Percentiles rank a stretch among this genome's conserved stretches.
Evolutionary conservation across 2,329 filamentous ascomycete genomes (phyloP).

Genomic region (Eutypella sp.): DNA sequence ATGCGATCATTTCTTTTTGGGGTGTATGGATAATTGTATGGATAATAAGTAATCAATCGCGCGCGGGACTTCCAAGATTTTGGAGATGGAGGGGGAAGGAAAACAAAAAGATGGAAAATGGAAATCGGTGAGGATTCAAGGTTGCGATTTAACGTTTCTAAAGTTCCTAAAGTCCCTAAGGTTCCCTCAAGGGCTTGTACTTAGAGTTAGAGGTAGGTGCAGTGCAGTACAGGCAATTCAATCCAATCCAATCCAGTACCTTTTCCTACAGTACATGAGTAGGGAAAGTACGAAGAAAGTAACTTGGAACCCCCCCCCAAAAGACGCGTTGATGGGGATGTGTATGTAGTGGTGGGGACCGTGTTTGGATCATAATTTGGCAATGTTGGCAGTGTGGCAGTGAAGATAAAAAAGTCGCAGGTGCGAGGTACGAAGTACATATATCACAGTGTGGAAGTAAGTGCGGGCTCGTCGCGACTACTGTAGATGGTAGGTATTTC

Average conservation of each 20-base stretch:
- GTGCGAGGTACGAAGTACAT: too few relatives aligned
- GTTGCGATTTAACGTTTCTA: too few relatives aligned
- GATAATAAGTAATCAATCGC: conserved; percentile 3
- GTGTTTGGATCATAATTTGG: conserved; percentile 13
- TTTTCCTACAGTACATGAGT: too few relatives aligned
- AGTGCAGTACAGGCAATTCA: conserved; percentile 7
- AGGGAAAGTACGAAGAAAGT: too few relatives aligned
- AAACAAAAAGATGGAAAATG: too few relatives aligned
- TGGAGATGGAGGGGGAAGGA: not conserved
- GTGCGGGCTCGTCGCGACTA: not conserved
- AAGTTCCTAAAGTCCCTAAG: too few relatives aligned
- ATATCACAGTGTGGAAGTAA: not conserved
- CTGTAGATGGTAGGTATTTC: not conserved
- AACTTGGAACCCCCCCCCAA: not conserved
- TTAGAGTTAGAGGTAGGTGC: too few relatives aligned
- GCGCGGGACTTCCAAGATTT: conserved; percentile 4
- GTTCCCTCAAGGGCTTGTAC: too few relatives aligned
- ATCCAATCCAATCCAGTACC: conserved; percentile 6
- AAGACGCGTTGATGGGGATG: not conserved
- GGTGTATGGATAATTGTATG: conserved; percentile 1
- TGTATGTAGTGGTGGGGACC: conserved; percentile 10
- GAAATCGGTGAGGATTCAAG: too few relatives aligned
- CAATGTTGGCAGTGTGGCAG: conserved; percentile 2
- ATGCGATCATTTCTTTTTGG: conserved; percentile 22
- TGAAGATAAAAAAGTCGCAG: not conserved